Conservation (phyloP, 1,139 yeast genomes). For the Protomyces inundatus region DNA sequence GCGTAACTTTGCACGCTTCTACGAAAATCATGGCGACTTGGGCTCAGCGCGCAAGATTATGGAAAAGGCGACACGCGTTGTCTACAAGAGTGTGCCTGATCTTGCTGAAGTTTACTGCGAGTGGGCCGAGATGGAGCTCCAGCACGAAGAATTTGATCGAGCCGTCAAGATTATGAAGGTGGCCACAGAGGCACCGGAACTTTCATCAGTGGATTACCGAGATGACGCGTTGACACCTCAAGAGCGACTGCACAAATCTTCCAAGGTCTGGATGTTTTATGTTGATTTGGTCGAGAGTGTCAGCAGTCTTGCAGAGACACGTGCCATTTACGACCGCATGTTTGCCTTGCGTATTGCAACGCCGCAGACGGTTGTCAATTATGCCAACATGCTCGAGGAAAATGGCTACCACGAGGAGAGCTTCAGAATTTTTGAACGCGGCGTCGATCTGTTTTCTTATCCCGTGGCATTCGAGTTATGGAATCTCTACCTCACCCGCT, state of each 20-base stretch:
- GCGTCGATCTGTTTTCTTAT: conserved; percentile 56
- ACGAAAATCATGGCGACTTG: conserved; percentile 52
- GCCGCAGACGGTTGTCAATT: conserved; percentile 60
- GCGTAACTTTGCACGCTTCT: conserved; percentile 63
- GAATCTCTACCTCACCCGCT: conserved; percentile 59
- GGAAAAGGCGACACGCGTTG: conserved; percentile 65
- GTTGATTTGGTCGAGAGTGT: conserved; percentile 67
- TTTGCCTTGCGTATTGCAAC: conserved; percentile 64
- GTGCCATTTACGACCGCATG: conserved; percentile 54
- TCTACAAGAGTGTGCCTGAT: conserved; percentile 58
- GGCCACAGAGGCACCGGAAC: conserved; percentile 48
- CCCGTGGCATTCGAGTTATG: conserved; percentile 67
- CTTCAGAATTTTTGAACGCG: conserved; percentile 63
- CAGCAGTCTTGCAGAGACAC: conserved; percentile 45
- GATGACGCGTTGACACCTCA: conserved; percentile 54
- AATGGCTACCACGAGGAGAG: conserved; percentile 49
- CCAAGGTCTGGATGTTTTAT: conserved; percentile 66
- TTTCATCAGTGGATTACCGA: conserved; percentile 39
- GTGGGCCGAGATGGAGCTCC: conserved; percentile 66
- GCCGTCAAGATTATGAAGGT: conserved; percentile 53
- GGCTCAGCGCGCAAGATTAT: conserved; percentile 60
- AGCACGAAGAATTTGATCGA: conserved; percentile 46
- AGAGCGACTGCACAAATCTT: conserved; percentile 54
- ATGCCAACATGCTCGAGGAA: conserved; percentile 58
- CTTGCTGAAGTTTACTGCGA: conserved; percentile 61